phyloP scores from a whole-genome alignment of 2,329 filamentous ascomycete species.

The Alternaria arbusti region DNA sequence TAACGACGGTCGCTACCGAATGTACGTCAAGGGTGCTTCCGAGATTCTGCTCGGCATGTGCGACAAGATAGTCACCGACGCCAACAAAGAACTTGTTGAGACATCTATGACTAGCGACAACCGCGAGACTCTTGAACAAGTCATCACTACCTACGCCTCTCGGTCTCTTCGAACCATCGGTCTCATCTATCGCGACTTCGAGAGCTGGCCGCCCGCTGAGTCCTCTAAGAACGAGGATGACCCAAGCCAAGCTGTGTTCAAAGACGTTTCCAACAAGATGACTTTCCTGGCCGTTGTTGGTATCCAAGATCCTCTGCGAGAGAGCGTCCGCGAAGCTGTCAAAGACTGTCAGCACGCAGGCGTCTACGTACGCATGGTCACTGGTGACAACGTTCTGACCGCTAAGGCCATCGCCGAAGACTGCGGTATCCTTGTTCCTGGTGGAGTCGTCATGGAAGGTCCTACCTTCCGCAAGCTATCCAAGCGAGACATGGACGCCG shows the following conservation, averaged over 20 bases:
- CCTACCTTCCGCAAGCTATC: conserved; percentile 77
- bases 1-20: conserved; percentile 61
- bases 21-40: conserved; percentile 61
- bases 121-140: conserved; percentile 63
- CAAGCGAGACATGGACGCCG: conserved; percentile 61
- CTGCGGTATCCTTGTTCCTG: conserved; percentile 75
- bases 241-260: conserved; percentile 67
- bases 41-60: conserved; percentile 59
- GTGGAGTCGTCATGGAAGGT: conserved; percentile 77
- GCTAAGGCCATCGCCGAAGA: conserved; percentile 80
- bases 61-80: conserved; percentile 64
- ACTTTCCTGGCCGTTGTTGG: conserved; percentile 76
- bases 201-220: conserved; percentile 75
- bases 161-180: conserved; percentile 85
- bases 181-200: conserved; percentile 82
- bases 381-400: conserved; percentile 80
- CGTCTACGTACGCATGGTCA: conserved; percentile 84
- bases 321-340: conserved; percentile 76
- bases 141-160: conserved; percentile 80
- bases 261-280: conserved; percentile 74
- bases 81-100: conserved; percentile 62
- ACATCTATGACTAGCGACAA: conserved; percentile 63
- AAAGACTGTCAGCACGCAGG: conserved; percentile 75
- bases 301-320: conserved; percentile 80
- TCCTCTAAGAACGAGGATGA: conserved; percentile 67